Evolutionary conservation across 257 asterid species (phyloP).

Genomic region (Solanum chaucha): DNA sequence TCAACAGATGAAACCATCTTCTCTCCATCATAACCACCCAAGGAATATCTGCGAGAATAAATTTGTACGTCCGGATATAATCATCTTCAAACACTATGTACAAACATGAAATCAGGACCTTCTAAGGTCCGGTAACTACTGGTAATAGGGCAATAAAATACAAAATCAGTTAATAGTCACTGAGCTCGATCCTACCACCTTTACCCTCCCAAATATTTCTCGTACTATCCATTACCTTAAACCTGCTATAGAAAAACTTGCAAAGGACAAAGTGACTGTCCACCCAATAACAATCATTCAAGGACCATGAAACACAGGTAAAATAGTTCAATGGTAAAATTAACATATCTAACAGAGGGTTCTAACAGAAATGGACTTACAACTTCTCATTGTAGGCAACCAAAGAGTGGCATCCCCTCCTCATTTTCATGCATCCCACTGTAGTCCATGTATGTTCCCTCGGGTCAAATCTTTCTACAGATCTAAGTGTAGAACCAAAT

Average conservation of each 20-base stretch:
- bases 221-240: not conserved
- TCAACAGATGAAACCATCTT: slow-evolving; percentile 42
- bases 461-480: slow-evolving; percentile 73
- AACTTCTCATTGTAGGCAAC: slow-evolving; percentile 43
- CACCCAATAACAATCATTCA: not conserved
- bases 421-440: slow-evolving; percentile 29
- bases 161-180: not conserved
- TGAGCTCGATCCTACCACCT: not conserved
- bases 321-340: not conserved
- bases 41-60: slow-evolving; percentile 36
- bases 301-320: not conserved
- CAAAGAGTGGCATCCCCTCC: slow-evolving; percentile 57
- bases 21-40: slow-evolving; percentile 69
- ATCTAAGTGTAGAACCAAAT: slow-evolving; percentile 10
- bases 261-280: not conserved
- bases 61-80: not conserved
- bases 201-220: not conserved
- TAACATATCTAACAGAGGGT: not conserved
- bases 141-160: not conserved
- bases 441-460: slow-evolving; percentile 54
- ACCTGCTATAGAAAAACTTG: not conserved
- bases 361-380: slow-evolving; percentile 22
- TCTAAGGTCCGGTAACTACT: not conserved
- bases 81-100: not conserved
- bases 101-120: not conserved